Percentiles rank a stretch among this genome's conserved stretches.
phyloP scores from a whole-genome alignment of 2,329 filamentous ascomycete species.

The Zasmidium citrigriseum region DNA sequence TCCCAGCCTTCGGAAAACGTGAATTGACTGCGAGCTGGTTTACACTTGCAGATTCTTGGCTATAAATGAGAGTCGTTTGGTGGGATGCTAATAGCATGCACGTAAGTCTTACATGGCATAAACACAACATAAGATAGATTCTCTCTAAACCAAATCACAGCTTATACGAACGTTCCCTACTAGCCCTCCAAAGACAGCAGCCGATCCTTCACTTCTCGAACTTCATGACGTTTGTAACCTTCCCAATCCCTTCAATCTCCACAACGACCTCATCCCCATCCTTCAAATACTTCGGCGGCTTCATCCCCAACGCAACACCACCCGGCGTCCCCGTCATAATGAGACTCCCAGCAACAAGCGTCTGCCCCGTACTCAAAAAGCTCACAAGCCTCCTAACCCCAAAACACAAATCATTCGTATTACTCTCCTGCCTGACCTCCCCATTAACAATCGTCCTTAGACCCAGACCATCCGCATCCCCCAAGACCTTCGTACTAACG shows the following conservation, averaged over 20 bases:
- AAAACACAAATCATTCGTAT: constrained; percentile 48
- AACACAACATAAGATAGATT: too few relatives aligned
- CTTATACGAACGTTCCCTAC: too few relatives aligned
- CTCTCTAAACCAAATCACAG: too few relatives aligned
- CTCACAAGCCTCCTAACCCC: constrained; percentile 39
- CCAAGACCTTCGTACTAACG: constrained; percentile 45
- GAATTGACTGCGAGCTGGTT: too few relatives aligned
- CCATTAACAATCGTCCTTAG: constrained; percentile 54
- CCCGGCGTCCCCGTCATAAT: constrained; percentile 54
- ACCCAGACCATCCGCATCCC: constrained; percentile 45
- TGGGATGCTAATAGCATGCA: too few relatives aligned
- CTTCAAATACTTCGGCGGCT: constrained; percentile 30
- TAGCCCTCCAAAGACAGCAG: too few relatives aligned
- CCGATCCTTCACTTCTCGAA: too few relatives aligned
- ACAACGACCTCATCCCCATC: constrained; percentile 36
- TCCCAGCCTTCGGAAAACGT: too few relatives aligned
- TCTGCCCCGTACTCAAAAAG: constrained; percentile 38
- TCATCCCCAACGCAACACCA: constrained; percentile 35
- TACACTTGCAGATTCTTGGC: too few relatives aligned
- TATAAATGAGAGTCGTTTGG: too few relatives aligned
- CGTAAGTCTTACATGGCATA: too few relatives aligned
- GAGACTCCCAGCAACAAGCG: constrained; percentile 48
- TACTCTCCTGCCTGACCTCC: constrained; percentile 46
- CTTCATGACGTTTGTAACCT: constrained; percentile 31
- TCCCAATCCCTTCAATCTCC: constrained; percentile 34